Evolutionary conservation across 495 filamentous ascomycete genomes (phyloP).

Genomic region (Penicillium diatomitis): DNA sequence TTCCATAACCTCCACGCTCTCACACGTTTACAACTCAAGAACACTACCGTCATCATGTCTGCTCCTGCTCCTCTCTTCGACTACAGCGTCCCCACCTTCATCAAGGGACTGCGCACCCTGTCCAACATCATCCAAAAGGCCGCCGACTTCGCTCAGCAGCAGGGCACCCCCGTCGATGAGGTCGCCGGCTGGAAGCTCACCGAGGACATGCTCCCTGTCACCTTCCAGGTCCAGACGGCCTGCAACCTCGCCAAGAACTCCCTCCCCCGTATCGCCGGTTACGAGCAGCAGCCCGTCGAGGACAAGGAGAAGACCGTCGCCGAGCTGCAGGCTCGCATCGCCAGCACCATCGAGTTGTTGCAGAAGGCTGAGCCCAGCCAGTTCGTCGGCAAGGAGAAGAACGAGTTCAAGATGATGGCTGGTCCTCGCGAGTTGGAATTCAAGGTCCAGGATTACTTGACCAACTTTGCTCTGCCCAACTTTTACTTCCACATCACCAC

Average conservation of each 20-base stretch:
- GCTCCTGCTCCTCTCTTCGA: constrained; percentile 4
- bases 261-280: background rate
- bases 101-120: constrained; percentile 8
- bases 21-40: too few relatives aligned
- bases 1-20: too few relatives aligned
- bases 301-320: background rate
- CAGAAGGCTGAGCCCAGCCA: background rate
- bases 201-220: constrained; percentile 4
- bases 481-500: background rate
- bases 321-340: background rate
- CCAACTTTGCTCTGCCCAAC: background rate
- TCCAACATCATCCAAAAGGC: constrained; percentile 13
- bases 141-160: constrained; percentile 8
- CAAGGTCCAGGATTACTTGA: background rate
- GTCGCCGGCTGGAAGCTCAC: constrained; percentile 5
- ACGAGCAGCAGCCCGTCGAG: background rate
- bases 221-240: constrained; percentile 1
- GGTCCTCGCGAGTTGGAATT: background rate
- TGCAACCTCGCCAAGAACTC: background rate
- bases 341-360: background rate
- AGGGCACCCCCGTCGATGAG: constrained; percentile 6
- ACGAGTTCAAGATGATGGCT: background rate
- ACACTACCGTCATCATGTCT: background rate
- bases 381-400: background rate
- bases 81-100: constrained; percentile 11